Base-by-base conservation (phyloP, 2,329 filamentous ascomycete genomes). In the Aspergillus fumigatiaffinis region DNA sequence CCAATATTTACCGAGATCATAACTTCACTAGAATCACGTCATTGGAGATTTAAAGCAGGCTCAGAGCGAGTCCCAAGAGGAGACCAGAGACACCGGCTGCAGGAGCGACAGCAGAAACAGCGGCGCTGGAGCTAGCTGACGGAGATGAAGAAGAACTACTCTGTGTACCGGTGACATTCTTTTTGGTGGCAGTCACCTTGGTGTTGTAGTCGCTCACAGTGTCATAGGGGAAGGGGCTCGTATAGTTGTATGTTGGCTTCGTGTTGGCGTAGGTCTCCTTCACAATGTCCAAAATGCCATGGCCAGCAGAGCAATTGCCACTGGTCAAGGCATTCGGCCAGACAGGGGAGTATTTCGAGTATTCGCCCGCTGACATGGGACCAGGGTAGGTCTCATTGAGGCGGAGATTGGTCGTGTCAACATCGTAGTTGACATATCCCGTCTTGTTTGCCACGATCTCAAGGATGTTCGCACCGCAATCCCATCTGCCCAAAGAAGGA, bases 401-500 rank as follows among this genome's bases (percentile, higher is more conserved):
- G 69, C 77, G 82, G 63, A 80, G 70, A 56, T 72, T 63, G 55
- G 60, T 68, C 46, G 72, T 69, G 23, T 76, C 66, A 5, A 84
- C 71, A 2, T 74, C 56, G 52, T 73, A 73, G 65, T 75, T 68
- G n/a, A 63, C 63, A 67, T 89, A 86, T 50, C 84, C 83, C 0
- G 86, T 88, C 74, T 81, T 77, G 17, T 82, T 73, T 21, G 84
- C 86, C 2, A 90, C 84, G 35, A 84, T 59, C 44, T 80, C 66
- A 71, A 85, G 87, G 10, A 90, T 84, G 70, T 90, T 90, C 66
- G 88, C 88, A 55, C 86, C 87, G 10, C 87, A 86, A 68, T 91
- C 88, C 79, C 82, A 90, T 59, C 88, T 85, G 14, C 88, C 88
- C 3, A 91, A 83, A 0, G 86, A 87, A 58, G 84, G 81, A 17